Evolutionary conservation across 2,329 filamentous ascomycete species (phyloP).

Genomic region (Colletotrichum shisoi): DNA sequence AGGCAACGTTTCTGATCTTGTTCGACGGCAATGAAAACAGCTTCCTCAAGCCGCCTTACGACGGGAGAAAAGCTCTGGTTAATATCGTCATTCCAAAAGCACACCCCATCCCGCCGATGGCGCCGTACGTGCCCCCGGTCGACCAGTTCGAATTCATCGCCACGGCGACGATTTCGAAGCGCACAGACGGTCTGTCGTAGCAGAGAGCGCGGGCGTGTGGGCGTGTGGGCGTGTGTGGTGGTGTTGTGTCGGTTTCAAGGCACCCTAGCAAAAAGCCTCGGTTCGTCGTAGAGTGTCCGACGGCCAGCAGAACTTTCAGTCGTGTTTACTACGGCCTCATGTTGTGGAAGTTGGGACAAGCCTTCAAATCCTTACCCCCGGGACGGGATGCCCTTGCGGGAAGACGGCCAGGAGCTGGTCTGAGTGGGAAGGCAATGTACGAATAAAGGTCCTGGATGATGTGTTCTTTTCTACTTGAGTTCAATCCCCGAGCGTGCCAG

Average conservation of each 20-base stretch:
- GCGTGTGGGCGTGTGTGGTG: not conserved
- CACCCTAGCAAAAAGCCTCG: not conserved
- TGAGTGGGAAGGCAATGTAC: not conserved
- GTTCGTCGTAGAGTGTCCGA: not conserved
- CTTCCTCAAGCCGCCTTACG: conserved; percentile 22
- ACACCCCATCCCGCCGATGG: conserved; percentile 22
- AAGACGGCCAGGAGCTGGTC: not conserved
- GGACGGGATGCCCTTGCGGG: not conserved
- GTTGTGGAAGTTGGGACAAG: conserved; percentile 16
- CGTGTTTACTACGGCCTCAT: conserved; percentile 31
- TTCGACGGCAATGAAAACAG: conserved; percentile 1
- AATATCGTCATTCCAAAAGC: conserved; percentile 26
- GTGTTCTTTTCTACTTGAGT: not conserved
- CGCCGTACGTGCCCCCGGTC: conserved; percentile 29
- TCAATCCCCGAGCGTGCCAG: no score
- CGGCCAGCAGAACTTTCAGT: conserved; percentile 17
- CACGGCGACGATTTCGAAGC: conserved; percentile 35
- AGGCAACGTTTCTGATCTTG: not conserved
- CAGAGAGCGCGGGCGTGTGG: not conserved
- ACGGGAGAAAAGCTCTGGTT: conserved; percentile 32
- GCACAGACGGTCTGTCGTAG: conserved; percentile 36
- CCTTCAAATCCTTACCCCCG: not conserved
- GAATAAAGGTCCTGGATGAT: not conserved
- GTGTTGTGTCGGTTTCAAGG: conserved; percentile 1
- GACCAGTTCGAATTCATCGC: conserved; percentile 37